These are phyloP conservation scores for Pluteus cervinus DNA, from an alignment of 768 basidiomycete genomes.

Conservation along the genomic window DNA sequence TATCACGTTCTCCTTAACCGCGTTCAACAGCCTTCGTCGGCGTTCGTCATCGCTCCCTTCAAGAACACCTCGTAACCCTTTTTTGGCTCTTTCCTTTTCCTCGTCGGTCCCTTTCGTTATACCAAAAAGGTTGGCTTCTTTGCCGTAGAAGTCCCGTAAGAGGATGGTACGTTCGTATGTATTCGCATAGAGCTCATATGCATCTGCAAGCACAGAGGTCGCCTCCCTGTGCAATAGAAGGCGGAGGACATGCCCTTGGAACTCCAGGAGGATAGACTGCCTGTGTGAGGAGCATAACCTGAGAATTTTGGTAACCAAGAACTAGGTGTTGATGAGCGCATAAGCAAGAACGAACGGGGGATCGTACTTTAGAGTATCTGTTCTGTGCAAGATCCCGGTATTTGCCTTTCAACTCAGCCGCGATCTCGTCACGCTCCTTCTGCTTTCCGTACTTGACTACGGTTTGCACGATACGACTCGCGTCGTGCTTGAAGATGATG, in stretches of 20 bases:
- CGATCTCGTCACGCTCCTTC: constrained; percentile 74
- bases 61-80: constrained; percentile 63
- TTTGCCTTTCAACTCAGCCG: constrained; percentile 74
- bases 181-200: constrained; percentile 84
- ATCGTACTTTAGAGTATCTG: constrained; percentile 82
- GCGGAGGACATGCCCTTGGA: constrained; percentile 69
- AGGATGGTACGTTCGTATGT: constrained; percentile 79
- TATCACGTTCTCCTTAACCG: constrained; percentile 68
- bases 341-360: background rate
- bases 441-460: constrained; percentile 77
- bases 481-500: constrained; percentile 88
- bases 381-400: constrained; percentile 76
- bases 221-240: constrained; percentile 85
- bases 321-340: constrained; percentile 25
- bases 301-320: constrained; percentile 76
- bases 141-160: constrained; percentile 85
- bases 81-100: constrained; percentile 59
- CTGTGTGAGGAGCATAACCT: constrained; percentile 72
- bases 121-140: constrained; percentile 73
- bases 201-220: constrained; percentile 75
- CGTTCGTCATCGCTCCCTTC: constrained; percentile 60
- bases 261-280: constrained; percentile 68
- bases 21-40: constrained; percentile 56
- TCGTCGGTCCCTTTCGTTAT: constrained; percentile 47
- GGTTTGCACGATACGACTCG: constrained; percentile 78